Evolutionary conservation across 495 filamentous ascomycete genomes (phyloP).

Genomic region (Bacidia gigantensis): DNA sequence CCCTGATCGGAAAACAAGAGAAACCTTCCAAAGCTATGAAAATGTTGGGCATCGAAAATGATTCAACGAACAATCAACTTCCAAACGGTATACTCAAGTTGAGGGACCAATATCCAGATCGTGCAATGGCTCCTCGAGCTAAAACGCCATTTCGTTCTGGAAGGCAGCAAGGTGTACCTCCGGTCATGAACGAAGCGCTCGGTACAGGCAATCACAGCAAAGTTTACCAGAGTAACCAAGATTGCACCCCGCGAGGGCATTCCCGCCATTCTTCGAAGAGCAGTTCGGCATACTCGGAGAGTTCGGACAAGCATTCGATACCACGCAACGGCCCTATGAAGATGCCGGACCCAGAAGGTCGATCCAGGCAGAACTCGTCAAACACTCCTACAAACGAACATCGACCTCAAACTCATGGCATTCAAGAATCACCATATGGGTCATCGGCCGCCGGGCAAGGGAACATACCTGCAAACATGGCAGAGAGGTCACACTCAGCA

Average conservation of each 20-base stretch:
- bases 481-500: conserved; percentile 30
- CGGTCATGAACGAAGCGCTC: conserved; percentile 1
- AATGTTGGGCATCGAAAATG: conserved; percentile 45
- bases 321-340: neutral
- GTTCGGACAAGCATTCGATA: neutral
- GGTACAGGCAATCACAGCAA: neutral
- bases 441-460: neutral
- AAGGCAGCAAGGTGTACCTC: conserved; percentile 7
- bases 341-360: neutral
- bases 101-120: conserved; percentile 8
- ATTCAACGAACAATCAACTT: conserved; percentile 1
- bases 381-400: neutral
- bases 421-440: neutral
- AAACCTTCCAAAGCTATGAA: conserved; percentile 51
- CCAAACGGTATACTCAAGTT: conserved; percentile 7
- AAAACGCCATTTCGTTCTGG: neutral
- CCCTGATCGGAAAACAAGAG: conserved; percentile 34
- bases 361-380: neutral
- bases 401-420: neutral
- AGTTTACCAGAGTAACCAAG: neutral
- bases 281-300: conserved; percentile 12
- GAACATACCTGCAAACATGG: neutral
- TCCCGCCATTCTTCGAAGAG: conserved; percentile 11
- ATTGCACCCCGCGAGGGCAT: neutral
- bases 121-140: conserved; percentile 4